Conservation (phyloP, 1,284 basidiomycete genomes). For the Coniferiporia sulphurascens region DNA sequence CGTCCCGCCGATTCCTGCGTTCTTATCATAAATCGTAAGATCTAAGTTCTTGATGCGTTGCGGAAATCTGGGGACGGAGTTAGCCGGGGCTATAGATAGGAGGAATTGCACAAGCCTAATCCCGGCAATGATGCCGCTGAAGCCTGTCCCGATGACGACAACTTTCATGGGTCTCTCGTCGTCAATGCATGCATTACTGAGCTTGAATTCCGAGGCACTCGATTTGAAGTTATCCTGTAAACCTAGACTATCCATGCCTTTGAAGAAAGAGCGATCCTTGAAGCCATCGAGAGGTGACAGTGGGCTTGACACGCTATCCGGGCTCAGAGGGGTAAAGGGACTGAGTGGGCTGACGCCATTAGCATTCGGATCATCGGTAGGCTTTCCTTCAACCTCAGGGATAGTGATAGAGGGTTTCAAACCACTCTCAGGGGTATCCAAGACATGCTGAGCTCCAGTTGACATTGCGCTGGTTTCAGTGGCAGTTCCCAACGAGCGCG, state of each 20-base stretch:
- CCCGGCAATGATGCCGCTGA: constrained; percentile 50
- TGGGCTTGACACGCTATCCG: neutral
- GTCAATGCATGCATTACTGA: constrained; percentile 37
- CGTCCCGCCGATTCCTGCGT: constrained; percentile 53
- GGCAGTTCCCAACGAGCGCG: too few species aligned
- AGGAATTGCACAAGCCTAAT: constrained; percentile 36
- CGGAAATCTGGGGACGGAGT: constrained; percentile 35
- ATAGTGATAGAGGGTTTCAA: neutral
- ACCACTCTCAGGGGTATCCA: too few species aligned
- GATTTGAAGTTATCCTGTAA: neutral
- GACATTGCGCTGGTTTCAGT: too few species aligned
- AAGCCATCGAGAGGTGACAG: neutral
- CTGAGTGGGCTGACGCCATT: neutral
- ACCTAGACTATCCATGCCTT: neutral
- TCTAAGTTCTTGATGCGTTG: constrained; percentile 51
- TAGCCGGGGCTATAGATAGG: neutral
- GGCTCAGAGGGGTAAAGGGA: neutral
- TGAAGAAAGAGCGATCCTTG: neutral
- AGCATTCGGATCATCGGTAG: neutral
- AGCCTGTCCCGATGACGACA: constrained; percentile 50
- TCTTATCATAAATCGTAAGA: constrained; percentile 57
- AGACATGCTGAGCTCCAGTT: too few species aligned
- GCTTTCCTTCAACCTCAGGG: neutral
- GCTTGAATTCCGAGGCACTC: constrained; percentile 2
- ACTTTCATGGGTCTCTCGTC: constrained; percentile 46